Base-by-base conservation (phyloP, 2,329 filamentous ascomycete species). In the Neurospora crassa region DNA sequence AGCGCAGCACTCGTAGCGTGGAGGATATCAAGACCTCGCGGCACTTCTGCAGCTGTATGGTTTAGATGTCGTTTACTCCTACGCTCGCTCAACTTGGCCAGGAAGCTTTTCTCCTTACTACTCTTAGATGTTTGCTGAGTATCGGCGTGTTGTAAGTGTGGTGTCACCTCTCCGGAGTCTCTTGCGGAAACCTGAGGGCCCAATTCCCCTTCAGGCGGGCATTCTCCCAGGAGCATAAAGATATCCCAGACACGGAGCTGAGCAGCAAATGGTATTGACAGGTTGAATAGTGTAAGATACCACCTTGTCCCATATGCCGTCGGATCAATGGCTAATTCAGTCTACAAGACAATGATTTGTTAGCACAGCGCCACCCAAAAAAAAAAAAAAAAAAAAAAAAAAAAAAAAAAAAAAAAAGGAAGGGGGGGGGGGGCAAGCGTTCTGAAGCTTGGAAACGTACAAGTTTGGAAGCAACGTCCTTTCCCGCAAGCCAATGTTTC, bases 211-310 rank as follows among this genome's bases (percentile, higher is more conserved):
- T 73, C 71, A 63, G 86, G 83, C n/a, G 89, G 84, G 11, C 87
- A 85, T 76, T 95, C 93, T 67, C 95, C 96, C 14, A 98, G 88
- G 16, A 99, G 88, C 88, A 99, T 93, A 81, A 98, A 98, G 1
- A 97, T 92, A 78, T 99, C 96, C 96, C 96, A 99, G 18, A 99
- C 92, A 68, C 96, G 91, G 43, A 99, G 89, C 80, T 98, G 96
- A 3, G 95, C 94, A 0, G 93, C 88, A 77, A 98, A 99, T 0
- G 96, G 96, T 69, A 99, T 92, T 18, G 93, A 96, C 78, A 98
- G 91, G 81, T 98, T 98, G 86, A 99, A 99, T 10, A 99, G 85
- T 1, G 96, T 99, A 69, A 99, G 86, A 79, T 99, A 99, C 96
- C 96, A 99, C 69, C 94, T 87, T 4, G 95, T 98, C 41, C 94